A percentile compares a stretch with the other conserved stretches of the same genome.
Conservation (phyloP, 176 grass and related monocot genomes). For the Phoenix roebelenii region DNA sequence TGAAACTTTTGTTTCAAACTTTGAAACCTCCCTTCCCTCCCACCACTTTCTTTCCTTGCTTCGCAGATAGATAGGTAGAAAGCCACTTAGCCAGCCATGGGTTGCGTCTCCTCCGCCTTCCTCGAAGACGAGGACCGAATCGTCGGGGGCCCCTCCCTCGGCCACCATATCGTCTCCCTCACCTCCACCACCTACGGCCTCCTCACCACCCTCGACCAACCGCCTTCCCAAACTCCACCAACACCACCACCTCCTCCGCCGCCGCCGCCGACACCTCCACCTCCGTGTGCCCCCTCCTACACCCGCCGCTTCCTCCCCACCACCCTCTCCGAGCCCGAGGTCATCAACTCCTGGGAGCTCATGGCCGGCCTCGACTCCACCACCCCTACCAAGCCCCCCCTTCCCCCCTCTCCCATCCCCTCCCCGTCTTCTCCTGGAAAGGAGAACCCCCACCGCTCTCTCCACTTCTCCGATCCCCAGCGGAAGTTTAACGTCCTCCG, state of each 20-base stretch:
- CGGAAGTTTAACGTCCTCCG: conserved; percentile 2
- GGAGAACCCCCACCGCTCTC: background rate
- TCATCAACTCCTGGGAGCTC: conserved; percentile 75
- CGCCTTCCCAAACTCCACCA: background rate
- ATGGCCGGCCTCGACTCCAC: conserved; percentile 56
- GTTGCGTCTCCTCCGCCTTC: conserved; percentile 45
- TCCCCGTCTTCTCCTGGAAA: background rate
- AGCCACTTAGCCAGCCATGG: conserved; percentile 5
- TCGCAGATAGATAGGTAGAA: too few species aligned
- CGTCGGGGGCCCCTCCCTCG: conserved; percentile 21
- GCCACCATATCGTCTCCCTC: conserved; percentile 65
- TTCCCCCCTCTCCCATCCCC: too few species aligned
- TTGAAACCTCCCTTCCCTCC: background rate
- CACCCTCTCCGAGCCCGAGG: conserved; percentile 21
- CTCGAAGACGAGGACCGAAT: conserved; percentile 32
- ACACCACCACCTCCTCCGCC: background rate
- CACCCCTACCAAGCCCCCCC: conserved; percentile 26
- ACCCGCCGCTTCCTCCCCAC: background rate
- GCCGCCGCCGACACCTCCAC: background rate
- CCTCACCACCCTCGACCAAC: conserved; percentile 27
- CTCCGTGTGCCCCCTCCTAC: background rate
- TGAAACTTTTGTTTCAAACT: too few species aligned
- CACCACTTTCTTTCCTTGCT: background rate
- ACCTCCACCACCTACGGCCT: conserved; percentile 80
- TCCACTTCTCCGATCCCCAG: background rate